A percentile compares a stretch with the other conserved stretches of the same genome.
Conservation (phyloP, 2,329 filamentous ascomycete species). For the Fusarium anthophilum region DNA sequence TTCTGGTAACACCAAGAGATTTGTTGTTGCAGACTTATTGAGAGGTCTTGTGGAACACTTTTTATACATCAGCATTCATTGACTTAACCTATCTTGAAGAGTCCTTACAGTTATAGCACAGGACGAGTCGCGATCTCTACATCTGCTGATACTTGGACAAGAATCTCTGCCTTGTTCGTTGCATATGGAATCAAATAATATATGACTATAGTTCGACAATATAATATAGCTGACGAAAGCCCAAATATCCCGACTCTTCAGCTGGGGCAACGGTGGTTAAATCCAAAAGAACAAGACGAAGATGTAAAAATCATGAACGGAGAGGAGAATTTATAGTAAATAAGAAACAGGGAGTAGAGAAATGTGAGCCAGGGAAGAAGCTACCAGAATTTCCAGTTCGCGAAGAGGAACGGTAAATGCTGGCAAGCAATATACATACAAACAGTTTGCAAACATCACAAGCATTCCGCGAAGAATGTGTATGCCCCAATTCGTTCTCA, state of each 20-base stretch:
- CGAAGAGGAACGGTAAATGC: no score
- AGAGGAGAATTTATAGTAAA: background rate
- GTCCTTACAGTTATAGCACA: background rate
- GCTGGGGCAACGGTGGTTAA: background rate
- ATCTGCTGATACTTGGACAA: background rate
- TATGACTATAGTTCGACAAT: background rate
- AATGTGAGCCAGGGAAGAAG: background rate
- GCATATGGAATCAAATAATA: background rate
- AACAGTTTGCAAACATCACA: background rate
- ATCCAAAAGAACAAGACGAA: background rate
- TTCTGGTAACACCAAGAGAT: no score
- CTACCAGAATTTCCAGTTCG: no score
- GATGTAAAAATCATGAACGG: background rate
- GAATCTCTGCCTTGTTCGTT: no score
- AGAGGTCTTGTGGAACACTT: background rate
- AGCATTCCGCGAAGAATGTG: background rate
- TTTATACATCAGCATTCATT: background rate
- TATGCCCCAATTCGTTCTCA: background rate
- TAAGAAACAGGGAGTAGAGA: no score
- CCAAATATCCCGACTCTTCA: no score
- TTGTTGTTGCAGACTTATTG: no score
- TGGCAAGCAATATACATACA: background rate
- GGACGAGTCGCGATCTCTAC: background rate
- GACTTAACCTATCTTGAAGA: background rate
- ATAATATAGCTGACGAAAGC: background rate